These are phyloP conservation scores for Phytopythium boreale DNA, from an alignment of 352 stramenopile genomes.

Conservation along the genomic window DNA sequence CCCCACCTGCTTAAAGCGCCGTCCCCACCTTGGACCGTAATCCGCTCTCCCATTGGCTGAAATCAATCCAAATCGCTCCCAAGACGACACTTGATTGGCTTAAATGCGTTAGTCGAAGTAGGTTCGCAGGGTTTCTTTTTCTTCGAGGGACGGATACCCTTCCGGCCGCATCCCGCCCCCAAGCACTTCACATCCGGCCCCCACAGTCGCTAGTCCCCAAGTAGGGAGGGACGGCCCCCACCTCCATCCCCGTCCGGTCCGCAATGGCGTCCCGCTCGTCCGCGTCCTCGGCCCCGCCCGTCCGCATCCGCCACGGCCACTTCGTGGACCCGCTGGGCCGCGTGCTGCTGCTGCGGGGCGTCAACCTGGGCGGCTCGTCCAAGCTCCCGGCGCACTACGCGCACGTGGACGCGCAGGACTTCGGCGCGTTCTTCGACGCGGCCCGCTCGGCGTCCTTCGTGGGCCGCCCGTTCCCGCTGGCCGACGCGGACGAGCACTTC, in stretches of 20 bases:
- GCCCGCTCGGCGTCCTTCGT: constrained; percentile 50
- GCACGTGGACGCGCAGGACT: constrained; percentile 25
- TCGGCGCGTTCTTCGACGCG: constrained; percentile 40
- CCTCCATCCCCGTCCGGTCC: no score
- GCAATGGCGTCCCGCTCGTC: no score
- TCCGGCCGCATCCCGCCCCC: no score
- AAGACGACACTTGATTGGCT: background rate
- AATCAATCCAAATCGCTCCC: background rate
- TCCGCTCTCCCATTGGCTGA: background rate
- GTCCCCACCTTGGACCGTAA: background rate
- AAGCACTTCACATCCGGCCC: no score
- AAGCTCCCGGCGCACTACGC: constrained; percentile 47
- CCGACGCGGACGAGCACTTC: constrained; percentile 79
- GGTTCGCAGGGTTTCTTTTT: background rate
- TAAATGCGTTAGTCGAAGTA: background rate
- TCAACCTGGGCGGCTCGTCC: constrained; percentile 67
- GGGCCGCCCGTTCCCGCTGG: constrained; percentile 80
- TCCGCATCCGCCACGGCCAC: constrained; percentile 16
- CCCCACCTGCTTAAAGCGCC: no score
- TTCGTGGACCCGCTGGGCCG: constrained; percentile 52
- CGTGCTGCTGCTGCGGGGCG: constrained; percentile 45
- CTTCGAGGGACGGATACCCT: no score
- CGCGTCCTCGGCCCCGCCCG: background rate
- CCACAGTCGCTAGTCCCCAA: no score
- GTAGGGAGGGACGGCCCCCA: no score